Conservation (phyloP, 352 stramenopile species). For the Peronospora tabacina region DNA sequence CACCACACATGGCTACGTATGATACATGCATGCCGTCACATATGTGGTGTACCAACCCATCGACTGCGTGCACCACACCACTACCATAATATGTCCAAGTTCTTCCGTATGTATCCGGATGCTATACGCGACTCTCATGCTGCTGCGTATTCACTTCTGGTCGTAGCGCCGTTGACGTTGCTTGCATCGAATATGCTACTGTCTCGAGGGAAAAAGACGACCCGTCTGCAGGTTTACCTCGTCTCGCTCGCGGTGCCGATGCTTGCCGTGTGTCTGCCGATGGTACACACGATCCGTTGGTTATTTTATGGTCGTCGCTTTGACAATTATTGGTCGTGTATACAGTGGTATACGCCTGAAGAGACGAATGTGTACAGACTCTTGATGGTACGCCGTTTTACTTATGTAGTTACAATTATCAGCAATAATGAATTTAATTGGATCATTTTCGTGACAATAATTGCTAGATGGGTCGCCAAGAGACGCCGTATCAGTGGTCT, state of each 20-base stretch:
- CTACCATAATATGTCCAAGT: conserved; percentile 13
- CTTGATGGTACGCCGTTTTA: conserved; percentile 9
- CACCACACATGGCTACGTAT: conserved; percentile 4
- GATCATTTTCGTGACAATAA: not conserved
- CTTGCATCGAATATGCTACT: conserved; percentile 34
- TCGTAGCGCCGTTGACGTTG: conserved; percentile 34
- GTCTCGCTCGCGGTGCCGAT: conserved; percentile 36
- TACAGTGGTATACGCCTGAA: conserved; percentile 23
- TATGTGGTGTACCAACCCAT: conserved; percentile 3
- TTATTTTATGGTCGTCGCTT: not conserved
- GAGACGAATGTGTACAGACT: conserved; percentile 33
- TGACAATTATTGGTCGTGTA: conserved; percentile 1
- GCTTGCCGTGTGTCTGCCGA: conserved; percentile 35
- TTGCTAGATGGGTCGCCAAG: conserved; percentile 44
- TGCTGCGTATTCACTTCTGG: conserved; percentile 38
- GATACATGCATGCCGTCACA: conserved; percentile 5
- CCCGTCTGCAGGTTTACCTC: conserved; percentile 34
- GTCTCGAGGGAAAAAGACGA: conserved; percentile 35
- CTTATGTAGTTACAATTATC: not conserved
- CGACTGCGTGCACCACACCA: not conserved
- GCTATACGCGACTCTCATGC: conserved; percentile 38
- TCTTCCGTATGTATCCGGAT: conserved; percentile 42
- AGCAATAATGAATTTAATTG: conserved; percentile 1
- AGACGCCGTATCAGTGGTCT: conserved; percentile 44
- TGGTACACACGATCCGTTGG: conserved; percentile 10